Base-by-base conservation (phyloP, 2,329 filamentous ascomycete genomes). In the Didymellaceae sp. region DNA sequence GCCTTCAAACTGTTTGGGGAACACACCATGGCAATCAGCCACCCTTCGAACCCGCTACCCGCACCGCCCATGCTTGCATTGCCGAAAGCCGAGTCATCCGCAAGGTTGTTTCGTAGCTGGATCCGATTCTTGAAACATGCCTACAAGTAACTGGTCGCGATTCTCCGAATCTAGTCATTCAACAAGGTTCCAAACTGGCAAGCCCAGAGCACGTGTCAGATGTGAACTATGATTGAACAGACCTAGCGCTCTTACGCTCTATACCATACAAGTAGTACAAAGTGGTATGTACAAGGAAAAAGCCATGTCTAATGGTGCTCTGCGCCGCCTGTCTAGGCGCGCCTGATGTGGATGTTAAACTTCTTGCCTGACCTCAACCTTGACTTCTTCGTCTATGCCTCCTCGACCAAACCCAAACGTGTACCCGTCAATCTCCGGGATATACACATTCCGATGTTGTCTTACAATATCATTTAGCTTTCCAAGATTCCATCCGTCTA, bases 401-500 rank as follows among this genome's bases (percentile, higher is more conserved):
- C 39, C 33, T 34, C 49, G 49, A 35, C 32, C 49, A 46, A 18
- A n/a, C 39, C 43, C 37, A 52, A 52, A 47, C 20, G 33, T 52
- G 42, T 43, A 33, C 7, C 26, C 32, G 16, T 22, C 16, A 17
- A 14, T 7, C 11, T 16, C 31, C 21, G 31, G 43, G 16, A 18
- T 32, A 10, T 40, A 16, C 43, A 48, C 43, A 48, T 43, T 47
- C 43, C 44, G 44, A 45, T 40, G 4, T 24, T 41, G 22, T 39
- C n/a, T 22, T 13, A 26, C 11, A 33, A 16, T 48, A 31, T 14
- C 5, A 40, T 20, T 14, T 28, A 43, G 39, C 21, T 33, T 5
- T 48, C 21, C 22, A 33, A 9, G 13, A 20, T 24, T 11, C 25
- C 6, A 33, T 52, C 22, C 24, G 47, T 45, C 50, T 68, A 72